Evolutionary conservation across 1,284 basidiomycete genomes (phyloP), one percentile per base, ranked within the genome.

Genomic region (Sporisorium sorghi): DNA sequence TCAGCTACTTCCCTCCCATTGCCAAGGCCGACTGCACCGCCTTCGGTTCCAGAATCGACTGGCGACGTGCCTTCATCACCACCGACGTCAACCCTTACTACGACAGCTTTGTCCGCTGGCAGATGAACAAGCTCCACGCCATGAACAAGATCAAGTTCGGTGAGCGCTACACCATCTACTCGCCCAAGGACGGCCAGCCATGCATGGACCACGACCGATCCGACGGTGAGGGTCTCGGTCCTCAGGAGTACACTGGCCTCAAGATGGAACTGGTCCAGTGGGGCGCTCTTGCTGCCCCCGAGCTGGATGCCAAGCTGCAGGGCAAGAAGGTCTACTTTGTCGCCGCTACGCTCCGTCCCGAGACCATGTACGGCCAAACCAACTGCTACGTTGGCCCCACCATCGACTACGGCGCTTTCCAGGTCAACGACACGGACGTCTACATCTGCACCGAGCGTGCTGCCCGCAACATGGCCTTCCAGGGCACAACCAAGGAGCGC

Each of bases 131-230:
- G 85, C 89, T 99, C 14, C 89, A 93, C 86, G 88, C 87, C 46
- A 69, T 81, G 74, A 53, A 82, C 69, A 78, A 80, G 71, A 76
- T 82, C 76, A 80, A 97, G 87, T 99, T 98, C 83, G 97, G 97
- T 55, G 93, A 98, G 87, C 91, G 97, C 47, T 97, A 98, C 86
- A 99, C 97, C 42, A 94, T 99, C 84, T 99, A 97, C 88, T 96
- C 93, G 78, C 94, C 94, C n/a, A 98, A 98, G 86, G 97, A 99
- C 82, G 94, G 94, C 10, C 97, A 99, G 85, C 96, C 97, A 1
- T 99, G 97, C 85, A 99, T 99, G 97, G 97, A 99, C 86, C 97
- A 99, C 87, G 97, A 99, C 85, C 92, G 97, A 72, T 89, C 90
- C 60, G 93, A 94, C 73, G 97, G 97, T 50, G 97, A 99, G 86